These are phyloP conservation scores for Periconia sp. DNA, from an alignment of 2,329 filamentous ascomycete genomes.

Conservation along the genomic window DNA sequence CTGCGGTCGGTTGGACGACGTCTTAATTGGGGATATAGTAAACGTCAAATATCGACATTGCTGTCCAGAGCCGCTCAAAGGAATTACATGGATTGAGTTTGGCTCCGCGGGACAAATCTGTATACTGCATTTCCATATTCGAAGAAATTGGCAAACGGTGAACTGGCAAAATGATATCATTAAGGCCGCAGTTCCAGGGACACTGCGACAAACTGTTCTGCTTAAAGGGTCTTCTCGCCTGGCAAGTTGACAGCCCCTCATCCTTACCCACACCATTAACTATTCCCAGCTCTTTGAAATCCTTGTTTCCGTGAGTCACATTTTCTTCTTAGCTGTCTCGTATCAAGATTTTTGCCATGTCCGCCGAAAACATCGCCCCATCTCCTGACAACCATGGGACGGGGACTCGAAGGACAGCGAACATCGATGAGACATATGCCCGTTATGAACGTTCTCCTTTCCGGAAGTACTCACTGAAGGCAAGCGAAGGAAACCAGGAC, in stretches of 20 bases:
- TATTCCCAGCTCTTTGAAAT: neutral
- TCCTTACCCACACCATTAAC: too few species aligned
- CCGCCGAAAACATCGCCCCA: neutral
- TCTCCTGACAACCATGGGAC: neutral
- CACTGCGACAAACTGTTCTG: too few species aligned
- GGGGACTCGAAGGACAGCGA: neutral
- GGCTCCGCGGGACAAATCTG: too few species aligned
- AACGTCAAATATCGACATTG: neutral
- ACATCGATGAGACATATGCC: constrained; percentile 6
- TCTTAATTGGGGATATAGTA: neutral
- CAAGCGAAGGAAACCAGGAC: constrained; percentile 2
- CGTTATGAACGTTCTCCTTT: constrained; percentile 8
- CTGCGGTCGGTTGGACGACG: neutral
- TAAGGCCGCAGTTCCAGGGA: too few species aligned
- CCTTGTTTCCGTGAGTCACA: neutral
- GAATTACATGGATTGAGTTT: neutral
- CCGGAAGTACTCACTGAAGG: constrained; percentile 4
- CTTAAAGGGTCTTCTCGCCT: neutral
- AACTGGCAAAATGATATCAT: too few species aligned
- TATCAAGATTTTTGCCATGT: neutral
- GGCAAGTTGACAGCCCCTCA: neutral
- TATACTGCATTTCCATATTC: too few species aligned
- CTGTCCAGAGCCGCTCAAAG: neutral
- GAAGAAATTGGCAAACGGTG: too few species aligned
- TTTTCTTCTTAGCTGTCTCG: neutral